A percentile compares a stretch with the other conserved stretches of the same genome.
phyloP scores from a whole-genome alignment of 2,329 filamentous ascomycete genomes.

The Phaeosphaeriaceae sp. region DNA sequence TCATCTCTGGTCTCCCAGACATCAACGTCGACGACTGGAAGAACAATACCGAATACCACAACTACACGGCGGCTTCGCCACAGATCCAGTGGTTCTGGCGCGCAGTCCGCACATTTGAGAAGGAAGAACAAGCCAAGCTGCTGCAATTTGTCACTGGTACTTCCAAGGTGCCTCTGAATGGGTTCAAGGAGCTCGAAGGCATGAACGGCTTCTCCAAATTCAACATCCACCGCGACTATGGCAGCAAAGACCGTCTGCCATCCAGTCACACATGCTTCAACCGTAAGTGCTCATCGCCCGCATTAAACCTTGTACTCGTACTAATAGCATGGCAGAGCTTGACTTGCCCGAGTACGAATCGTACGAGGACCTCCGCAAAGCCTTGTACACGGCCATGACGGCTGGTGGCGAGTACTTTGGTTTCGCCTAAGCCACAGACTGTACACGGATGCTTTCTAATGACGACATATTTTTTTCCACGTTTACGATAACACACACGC shows the following conservation, averaged over 20 bases:
- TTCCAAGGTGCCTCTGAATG: slow-evolving; percentile 96
- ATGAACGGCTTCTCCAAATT: slow-evolving; percentile 99
- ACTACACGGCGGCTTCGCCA: slow-evolving; percentile 90
- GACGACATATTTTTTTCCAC: slow-evolving; percentile 13
- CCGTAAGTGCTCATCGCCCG: slow-evolving; percentile 69
- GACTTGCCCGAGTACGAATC: slow-evolving; percentile 98
- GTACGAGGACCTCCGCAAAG: slow-evolving; percentile 87
- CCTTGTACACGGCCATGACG: slow-evolving; percentile 95
- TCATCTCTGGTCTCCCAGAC: slow-evolving; percentile 96
- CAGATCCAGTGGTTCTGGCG: slow-evolving; percentile 99
- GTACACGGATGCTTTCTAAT: not conserved
- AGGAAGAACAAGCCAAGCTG: slow-evolving; percentile 96
- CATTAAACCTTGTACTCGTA: not conserved
- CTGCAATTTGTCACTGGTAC: slow-evolving; percentile 98
- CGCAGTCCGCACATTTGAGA: slow-evolving; percentile 94
- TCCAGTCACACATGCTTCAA: slow-evolving; percentile 99
- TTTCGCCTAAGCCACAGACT: slow-evolving; percentile 72
- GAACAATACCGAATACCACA: slow-evolving; percentile 98
- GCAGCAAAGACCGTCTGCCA: slow-evolving; percentile 92
- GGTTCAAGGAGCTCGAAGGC: slow-evolving; percentile 98
- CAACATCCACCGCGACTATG: slow-evolving; percentile 98
- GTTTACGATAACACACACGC: slow-evolving; percentile 28
- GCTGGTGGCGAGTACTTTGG: slow-evolving; percentile 96
- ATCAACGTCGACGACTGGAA: slow-evolving; percentile 99
- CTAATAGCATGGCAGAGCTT: slow-evolving; percentile 72